phyloP scores from a whole-genome alignment of 2,329 filamentous ascomycete genomes.

The Aspergillus sp. region DNA sequence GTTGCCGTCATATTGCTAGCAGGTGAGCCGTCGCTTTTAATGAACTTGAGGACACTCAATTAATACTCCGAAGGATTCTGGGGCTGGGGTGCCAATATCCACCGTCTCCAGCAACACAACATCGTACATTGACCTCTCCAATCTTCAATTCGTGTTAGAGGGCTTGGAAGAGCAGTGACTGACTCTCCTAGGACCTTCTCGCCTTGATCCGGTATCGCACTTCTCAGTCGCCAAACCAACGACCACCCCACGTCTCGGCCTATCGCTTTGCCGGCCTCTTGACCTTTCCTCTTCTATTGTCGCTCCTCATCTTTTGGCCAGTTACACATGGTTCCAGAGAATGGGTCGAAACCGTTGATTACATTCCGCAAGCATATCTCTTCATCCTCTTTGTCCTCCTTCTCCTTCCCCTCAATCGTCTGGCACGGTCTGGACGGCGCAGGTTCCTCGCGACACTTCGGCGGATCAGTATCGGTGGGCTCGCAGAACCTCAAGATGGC shows the following conservation, averaged over 20 bases:
- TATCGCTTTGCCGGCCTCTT: constrained; percentile 83
- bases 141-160: neutral
- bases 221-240: constrained; percentile 67
- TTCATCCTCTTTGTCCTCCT: constrained; percentile 70
- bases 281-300: constrained; percentile 67
- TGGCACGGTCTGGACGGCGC: constrained; percentile 69
- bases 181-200: constrained; percentile 66
- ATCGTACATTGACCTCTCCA: constrained; percentile 57
- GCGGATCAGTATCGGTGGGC: constrained; percentile 77
- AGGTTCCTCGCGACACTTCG: constrained; percentile 74
- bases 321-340: constrained; percentile 69
- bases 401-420: constrained; percentile 67
- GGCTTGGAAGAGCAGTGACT: constrained; percentile 10
- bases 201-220: constrained; percentile 81
- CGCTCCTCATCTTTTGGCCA: constrained; percentile 79
- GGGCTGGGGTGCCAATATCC: constrained; percentile 92
- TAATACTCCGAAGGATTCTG: constrained; percentile 64
- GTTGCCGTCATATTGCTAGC: constrained; percentile 82
- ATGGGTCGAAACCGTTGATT: constrained; percentile 75
- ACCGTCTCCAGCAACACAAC: constrained; percentile 74
- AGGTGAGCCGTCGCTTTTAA: constrained; percentile 52
- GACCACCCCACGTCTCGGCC: constrained; percentile 75
- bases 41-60: neutral
- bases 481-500: constrained; percentile 82
- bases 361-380: constrained; percentile 83